Percentiles rank a stretch among this genome's conserved stretches.
Evolutionary conservation across 2,329 filamentous ascomycete species (phyloP).

Genomic region (Zasmidium angulare): DNA sequence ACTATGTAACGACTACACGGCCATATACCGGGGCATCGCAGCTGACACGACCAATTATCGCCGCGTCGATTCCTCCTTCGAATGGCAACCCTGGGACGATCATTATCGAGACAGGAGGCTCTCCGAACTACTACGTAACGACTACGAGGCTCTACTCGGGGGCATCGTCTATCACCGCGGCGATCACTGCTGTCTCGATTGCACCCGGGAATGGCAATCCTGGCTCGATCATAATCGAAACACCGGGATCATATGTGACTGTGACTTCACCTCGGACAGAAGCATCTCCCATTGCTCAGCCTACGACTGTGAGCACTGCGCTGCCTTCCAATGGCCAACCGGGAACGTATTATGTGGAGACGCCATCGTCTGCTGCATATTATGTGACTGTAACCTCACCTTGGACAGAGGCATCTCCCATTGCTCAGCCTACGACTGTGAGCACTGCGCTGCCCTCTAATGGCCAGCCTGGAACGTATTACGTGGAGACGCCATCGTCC

Average conservation of each 20-base stretch:
- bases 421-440: conserved; percentile 2
- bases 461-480: conserved; percentile 2
- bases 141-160: not conserved
- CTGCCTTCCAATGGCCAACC: conserved; percentile 5
- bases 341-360: conserved; percentile 11
- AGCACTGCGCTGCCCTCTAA: conserved; percentile 1
- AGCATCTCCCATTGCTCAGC: not conserved
- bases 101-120: not conserved
- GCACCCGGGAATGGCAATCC: not conserved
- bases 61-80: not conserved
- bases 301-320: conserved; percentile 7
- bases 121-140: not conserved
- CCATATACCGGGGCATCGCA: conserved; percentile 1
- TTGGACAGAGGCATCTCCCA: conserved; percentile 1
- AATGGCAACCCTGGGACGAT: not conserved
- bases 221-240: not conserved
- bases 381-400: conserved; percentile 1
- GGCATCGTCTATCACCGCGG: not conserved
- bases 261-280: not conserved
- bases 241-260: conserved; percentile 3
- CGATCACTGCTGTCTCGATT: no score
- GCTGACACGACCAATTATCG: not conserved
- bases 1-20: not conserved
- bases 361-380: conserved; percentile 3
- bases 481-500: not conserved